Base-by-base conservation (phyloP, 768 basidiomycete genomes). In the Sarcodon aspratus region DNA sequence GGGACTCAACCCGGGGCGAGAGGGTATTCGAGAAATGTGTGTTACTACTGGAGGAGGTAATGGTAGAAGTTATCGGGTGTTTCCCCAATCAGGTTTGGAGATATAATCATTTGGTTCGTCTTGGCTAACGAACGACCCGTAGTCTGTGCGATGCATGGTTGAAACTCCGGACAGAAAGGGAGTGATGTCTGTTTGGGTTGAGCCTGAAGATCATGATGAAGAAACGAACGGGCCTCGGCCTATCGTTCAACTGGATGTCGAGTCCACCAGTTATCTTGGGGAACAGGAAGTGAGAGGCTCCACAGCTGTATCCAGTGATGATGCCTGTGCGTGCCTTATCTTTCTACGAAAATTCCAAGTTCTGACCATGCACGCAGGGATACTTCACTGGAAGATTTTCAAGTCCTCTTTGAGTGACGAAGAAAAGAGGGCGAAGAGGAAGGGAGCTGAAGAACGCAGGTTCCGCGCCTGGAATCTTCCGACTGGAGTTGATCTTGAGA, bases 11-110 rank as follows among this genome's bases (percentile, higher is more conserved):
- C 5, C 66, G 73, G n/a, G 94, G 90, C 1, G 71, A 81, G 27
- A 75, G 74, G 44, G 75, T 90, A 1, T 98, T 96, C 66, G 70
- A 74, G 46, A 80, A 84, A 57, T 86, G 83, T 50, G 67, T 95
- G 3, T 65, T 63, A 5, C 50, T 94, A 2, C 67, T 96, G 48
- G 93, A 96, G 63, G 64, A 63, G 7, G 61, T 93, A 6, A 60
- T 80, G 15, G 67, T 78, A 3, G 78, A 82, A 52, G 71, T 84
- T 3, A 65, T 72, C 3, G 59, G 62, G 1, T 70, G 74, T 46
- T 89, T 84, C 63, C 88, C 88, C 0, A 62, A 72, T 4, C 65
- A 85, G 69, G 90, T 86, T 43, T 45, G 76, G 21, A 13, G 8
- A 40, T 43, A 42, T 9, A 50, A 33, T 27, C 50, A 40, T 42